These are phyloP conservation scores for Puccinellia tenuiflora DNA, from an alignment of 176 grass and related monocot species.

Conservation along the genomic window DNA sequence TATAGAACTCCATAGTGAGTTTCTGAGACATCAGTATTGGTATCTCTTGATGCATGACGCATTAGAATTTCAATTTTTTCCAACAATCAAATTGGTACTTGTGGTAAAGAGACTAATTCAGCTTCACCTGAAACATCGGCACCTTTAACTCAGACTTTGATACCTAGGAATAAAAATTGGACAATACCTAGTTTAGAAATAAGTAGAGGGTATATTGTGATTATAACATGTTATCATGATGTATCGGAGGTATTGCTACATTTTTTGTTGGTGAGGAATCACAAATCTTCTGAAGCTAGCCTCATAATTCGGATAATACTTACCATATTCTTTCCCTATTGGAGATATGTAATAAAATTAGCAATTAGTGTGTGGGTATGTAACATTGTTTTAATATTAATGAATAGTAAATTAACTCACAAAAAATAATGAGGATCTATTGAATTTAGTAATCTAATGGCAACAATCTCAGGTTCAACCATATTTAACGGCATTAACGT, in stretches of 20 bases:
- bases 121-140: not conserved
- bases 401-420: not conserved
- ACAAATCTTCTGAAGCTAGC: not conserved
- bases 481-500: not conserved
- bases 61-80: no score
- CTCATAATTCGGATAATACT: not conserved
- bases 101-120: not conserved
- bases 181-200: no score
- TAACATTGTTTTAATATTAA: no score
- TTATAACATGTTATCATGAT: not conserved
- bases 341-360: no score
- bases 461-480: not conserved
- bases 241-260: not conserved
- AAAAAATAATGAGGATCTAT: not conserved
- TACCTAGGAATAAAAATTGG: not conserved
- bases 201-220: no score
- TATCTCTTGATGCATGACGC: no score
- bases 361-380: not conserved
- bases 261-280: not conserved
- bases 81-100: no score
- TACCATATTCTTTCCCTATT: not conserved
- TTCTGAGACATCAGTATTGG: no score
- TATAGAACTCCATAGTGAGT: no score
- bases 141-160: not conserved
- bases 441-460: not conserved